Percentiles rank a stretch among this genome's conserved stretches.
Conservation (phyloP, 208 protist genomes). For the Crithidia expoeki region DNA sequence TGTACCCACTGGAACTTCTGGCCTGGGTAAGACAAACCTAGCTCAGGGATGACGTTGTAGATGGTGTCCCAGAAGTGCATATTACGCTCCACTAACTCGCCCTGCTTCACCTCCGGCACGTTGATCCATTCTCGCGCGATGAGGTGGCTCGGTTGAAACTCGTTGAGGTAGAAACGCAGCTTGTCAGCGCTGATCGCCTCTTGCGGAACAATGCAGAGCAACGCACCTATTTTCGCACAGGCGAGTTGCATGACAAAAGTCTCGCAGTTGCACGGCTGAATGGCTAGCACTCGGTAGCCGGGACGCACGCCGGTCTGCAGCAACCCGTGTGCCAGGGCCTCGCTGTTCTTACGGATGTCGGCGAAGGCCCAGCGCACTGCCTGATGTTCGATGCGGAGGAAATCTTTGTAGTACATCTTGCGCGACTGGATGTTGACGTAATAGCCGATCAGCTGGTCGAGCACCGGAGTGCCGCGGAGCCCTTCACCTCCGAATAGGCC, state of each 20-base stretch:
- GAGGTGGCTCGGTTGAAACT: constrained; percentile 90
- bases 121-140: constrained; percentile 89
- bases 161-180: constrained; percentile 92
- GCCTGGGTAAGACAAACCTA: constrained; percentile 91
- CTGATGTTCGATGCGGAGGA: constrained; percentile 93
- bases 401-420: constrained; percentile 95
- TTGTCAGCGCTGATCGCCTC: constrained; percentile 86
- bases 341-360: constrained; percentile 93
- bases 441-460: constrained; percentile 92
- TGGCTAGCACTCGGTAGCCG: constrained; percentile 82
- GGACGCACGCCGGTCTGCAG: constrained; percentile 89
- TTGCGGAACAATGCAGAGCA: constrained; percentile 84
- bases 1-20: constrained; percentile 93
- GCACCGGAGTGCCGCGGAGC: constrained; percentile 57
- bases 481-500: constrained; percentile 85
- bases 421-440: constrained; percentile 94
- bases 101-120: constrained; percentile 85
- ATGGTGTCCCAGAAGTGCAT: constrained; percentile 94
- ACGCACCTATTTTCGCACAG: constrained; percentile 87
- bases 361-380: constrained; percentile 92
- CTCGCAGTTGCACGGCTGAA: constrained; percentile 93
- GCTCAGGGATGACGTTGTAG: constrained; percentile 92
- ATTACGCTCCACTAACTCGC: constrained; percentile 88
- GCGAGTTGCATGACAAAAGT: constrained; percentile 90
- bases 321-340: constrained; percentile 90